These are phyloP conservation scores for Cupressus sempervirens DNA, from an alignment of 75 land plant genomes.

Conservation along the genomic window DNA sequence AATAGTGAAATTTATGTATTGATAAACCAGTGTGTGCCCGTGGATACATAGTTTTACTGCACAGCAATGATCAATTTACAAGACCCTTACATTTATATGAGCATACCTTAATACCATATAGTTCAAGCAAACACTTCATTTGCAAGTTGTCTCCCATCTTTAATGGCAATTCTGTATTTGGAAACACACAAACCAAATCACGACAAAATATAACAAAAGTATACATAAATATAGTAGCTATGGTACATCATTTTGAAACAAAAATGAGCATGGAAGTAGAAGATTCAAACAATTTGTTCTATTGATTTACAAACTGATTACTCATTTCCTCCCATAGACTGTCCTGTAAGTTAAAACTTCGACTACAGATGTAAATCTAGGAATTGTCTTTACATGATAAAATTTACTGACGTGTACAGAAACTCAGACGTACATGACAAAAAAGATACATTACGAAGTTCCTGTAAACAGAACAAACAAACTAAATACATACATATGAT, in stretches of 20 bases:
- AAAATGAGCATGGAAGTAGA: too few relatives aligned
- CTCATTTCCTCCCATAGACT: neutral
- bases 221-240: neutral
- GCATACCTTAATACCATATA: constrained; percentile 71
- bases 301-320: neutral
- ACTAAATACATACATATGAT: neutral
- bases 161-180: constrained; percentile 51
- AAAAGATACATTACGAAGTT: neutral
- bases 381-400: neutral
- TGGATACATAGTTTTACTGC: neutral
- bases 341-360: neutral
- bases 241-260: too few relatives aligned
- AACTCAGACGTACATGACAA: neutral
- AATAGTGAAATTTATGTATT: neutral
- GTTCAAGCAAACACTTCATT: constrained; percentile 67
- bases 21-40: neutral
- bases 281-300: neutral
- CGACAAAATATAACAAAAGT: neutral
- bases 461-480: neutral
- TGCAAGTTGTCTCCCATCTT: constrained; percentile 67
- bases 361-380: neutral
- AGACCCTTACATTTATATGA: neutral
- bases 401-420: neutral
- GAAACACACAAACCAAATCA: constrained; percentile 9
- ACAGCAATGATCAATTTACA: neutral